Base-by-base conservation (phyloP, 176 grass and related monocot species). In the Olyra latifolia region DNA sequence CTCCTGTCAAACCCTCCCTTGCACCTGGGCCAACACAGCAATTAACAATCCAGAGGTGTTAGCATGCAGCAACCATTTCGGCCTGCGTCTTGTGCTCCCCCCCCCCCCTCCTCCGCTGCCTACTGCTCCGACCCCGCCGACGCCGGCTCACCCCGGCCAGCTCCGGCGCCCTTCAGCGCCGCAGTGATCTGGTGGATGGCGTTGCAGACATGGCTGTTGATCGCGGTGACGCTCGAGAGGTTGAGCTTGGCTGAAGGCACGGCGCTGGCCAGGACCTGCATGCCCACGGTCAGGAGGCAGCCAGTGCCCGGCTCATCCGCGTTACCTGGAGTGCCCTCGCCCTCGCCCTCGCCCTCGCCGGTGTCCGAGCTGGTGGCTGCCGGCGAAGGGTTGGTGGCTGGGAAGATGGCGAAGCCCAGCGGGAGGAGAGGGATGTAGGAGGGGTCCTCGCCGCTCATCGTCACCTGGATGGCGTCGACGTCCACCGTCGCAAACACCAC, bases 341-440 rank as follows among this genome's bases (percentile, higher is more conserved):
- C n/a, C n/a, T n/a, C n/a, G n/a, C 53, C 47, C 48, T 63, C 66
- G 11, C 69, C 49, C 1, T 81, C 40, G 17, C 68, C n/a, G 1
- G 81, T 53, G 65, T 67, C 57, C 27, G 76, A 8, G 25, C 74
- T 76, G 8, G 87, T 53, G 35, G 72, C 59, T 47, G 48, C 60
- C 19, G 58, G 62, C 2, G 62, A 47, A n/a, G 90, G 88, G 23
- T 68, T 78, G 42, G 49, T 48, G 15, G 88, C 86, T 10, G 96
- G 97, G 63, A 85, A 95, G 82, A 95, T 91, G 49, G 91, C 88
- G 17, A 99, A 99, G 2, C 97, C 97, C 35, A 88, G 84, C 0
- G 97, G 96, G 5, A 99, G 97, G 45, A 99, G 90, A 35, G 93
- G 82, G 30, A 99, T 96, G 84, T 89, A 95, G 60, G 97, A 95